Conservation (phyloP, 768 basidiomycete genomes). For the Leccinellum rugosiceps region DNA sequence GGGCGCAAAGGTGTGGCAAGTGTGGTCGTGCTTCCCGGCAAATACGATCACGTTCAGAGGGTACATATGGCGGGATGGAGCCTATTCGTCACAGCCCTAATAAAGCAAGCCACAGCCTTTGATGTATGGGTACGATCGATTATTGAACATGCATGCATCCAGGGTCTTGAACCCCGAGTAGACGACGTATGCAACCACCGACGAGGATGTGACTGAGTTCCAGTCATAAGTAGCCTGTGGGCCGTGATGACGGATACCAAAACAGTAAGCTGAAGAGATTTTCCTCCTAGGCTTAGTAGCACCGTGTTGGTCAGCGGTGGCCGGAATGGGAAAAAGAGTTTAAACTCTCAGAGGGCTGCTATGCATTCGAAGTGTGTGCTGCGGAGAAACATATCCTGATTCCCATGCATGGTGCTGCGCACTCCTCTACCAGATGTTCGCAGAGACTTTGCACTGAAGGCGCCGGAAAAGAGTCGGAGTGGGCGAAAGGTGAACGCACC, state of each 20-base stretch:
- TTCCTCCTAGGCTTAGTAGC: background rate
- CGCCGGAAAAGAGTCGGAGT: background rate
- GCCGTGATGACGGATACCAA: background rate
- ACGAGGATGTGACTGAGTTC: background rate
- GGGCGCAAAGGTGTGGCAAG: constrained; percentile 28
- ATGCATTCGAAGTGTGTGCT: constrained; percentile 2
- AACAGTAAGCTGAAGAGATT: background rate
- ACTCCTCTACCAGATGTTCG: background rate
- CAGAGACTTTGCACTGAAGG: background rate
- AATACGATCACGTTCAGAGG: constrained; percentile 6
- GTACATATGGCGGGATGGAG: constrained; percentile 12
- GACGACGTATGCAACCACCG: constrained; percentile 2
- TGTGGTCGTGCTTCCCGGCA: constrained; percentile 4
- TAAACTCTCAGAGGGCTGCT: background rate
- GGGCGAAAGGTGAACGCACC: background rate
- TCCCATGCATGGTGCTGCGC: background rate
- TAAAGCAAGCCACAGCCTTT: constrained; percentile 9
- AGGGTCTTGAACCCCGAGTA: constrained; percentile 18
- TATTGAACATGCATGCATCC: constrained; percentile 14
- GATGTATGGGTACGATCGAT: constrained; percentile 11
- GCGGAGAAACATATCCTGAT: constrained; percentile 4
- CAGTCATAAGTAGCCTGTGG: background rate
- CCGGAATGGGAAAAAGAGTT: background rate
- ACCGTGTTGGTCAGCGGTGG: background rate
- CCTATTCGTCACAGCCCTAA: constrained; percentile 12